Evolutionary conservation across 257 asterid species (phyloP).

Genomic region (Jacaranda copaia): DNA sequence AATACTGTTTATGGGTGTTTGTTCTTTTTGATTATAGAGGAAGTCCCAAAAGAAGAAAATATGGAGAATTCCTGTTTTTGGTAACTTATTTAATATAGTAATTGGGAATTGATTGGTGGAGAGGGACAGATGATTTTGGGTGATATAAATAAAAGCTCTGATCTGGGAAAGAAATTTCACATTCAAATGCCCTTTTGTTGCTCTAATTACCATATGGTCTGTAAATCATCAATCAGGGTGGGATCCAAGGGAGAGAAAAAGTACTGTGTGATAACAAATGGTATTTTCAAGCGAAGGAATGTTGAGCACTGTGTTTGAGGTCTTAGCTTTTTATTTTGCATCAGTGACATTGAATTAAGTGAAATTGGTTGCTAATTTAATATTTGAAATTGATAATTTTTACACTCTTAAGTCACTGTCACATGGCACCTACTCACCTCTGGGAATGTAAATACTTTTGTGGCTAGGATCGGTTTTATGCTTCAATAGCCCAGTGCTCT

Average conservation of each 20-base stretch:
- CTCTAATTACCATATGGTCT: not conserved
- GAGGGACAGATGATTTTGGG: conserved; percentile 8
- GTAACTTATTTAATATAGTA: conserved; percentile 17
- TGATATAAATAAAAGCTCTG: not conserved
- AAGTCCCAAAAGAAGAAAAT: conserved; percentile 32
- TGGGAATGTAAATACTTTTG: not conserved
- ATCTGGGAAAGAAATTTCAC: conserved; percentile 7
- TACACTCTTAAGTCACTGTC: not conserved
- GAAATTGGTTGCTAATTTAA: not conserved
- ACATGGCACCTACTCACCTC: not conserved
- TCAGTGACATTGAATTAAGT: not conserved
- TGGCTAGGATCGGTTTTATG: conserved; percentile 4
- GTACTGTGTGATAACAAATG: not conserved
- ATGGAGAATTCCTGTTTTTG: conserved; percentile 29
- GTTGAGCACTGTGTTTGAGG: conserved; percentile 11
- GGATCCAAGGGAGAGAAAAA: not conserved
- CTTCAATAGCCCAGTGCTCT: conserved; percentile 8
- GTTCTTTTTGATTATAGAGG: conserved; percentile 7
- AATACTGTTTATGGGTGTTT: conserved; percentile 12
- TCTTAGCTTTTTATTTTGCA: conserved; percentile 16
- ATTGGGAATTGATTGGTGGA: conserved; percentile 14
- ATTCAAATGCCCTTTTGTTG: conserved; percentile 13
- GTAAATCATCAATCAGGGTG: not conserved
- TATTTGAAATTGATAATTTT: not conserved
- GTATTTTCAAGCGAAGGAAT: not conserved